These are phyloP conservation scores for Stentor coeruleus DNA, from an alignment of 73 alveolate species.

Conservation along the genomic window DNA sequence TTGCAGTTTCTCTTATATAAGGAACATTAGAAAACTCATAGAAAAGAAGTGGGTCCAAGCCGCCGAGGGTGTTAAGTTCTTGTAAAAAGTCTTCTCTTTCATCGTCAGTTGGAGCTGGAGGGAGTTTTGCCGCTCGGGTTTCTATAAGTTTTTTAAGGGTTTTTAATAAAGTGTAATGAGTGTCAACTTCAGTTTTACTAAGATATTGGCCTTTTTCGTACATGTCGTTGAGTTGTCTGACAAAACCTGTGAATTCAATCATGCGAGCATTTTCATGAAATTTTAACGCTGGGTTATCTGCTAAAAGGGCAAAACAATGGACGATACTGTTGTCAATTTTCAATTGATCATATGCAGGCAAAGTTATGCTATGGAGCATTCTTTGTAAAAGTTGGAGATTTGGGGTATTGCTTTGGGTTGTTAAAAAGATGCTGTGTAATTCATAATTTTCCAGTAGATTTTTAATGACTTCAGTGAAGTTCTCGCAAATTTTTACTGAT, in stretches of 20 bases:
- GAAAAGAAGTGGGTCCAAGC: slow-evolving; percentile 11
- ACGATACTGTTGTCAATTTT: background rate
- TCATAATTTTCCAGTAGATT: background rate
- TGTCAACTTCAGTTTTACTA: slow-evolving; percentile 20
- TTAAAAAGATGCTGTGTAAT: background rate
- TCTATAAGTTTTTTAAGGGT: background rate
- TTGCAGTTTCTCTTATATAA: slow-evolving; percentile 7
- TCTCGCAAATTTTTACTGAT: background rate
- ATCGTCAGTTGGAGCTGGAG: background rate
- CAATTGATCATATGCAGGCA: slow-evolving; percentile 13
- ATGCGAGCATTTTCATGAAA: background rate
- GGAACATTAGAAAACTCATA: slow-evolving; percentile 17
- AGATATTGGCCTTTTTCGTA: slow-evolving; percentile 16
- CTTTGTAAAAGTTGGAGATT: background rate
- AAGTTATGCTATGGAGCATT: background rate
- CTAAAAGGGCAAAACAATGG: slow-evolving; percentile 19
- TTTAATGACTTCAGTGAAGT: slow-evolving; percentile 21
- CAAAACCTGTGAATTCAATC: slow-evolving; percentile 2
- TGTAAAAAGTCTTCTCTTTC: slow-evolving; percentile 25
- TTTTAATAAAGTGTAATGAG: background rate
- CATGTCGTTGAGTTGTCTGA: background rate
- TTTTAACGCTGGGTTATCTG: background rate
- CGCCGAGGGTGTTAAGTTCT: slow-evolving; percentile 11
- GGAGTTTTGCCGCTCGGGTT: background rate
- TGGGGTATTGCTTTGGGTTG: background rate